Evolutionary conservation across 331 rosid species (phyloP), one percentile per base, ranked within the genome.

Genomic region (Erythrophleum ivorense): DNA sequence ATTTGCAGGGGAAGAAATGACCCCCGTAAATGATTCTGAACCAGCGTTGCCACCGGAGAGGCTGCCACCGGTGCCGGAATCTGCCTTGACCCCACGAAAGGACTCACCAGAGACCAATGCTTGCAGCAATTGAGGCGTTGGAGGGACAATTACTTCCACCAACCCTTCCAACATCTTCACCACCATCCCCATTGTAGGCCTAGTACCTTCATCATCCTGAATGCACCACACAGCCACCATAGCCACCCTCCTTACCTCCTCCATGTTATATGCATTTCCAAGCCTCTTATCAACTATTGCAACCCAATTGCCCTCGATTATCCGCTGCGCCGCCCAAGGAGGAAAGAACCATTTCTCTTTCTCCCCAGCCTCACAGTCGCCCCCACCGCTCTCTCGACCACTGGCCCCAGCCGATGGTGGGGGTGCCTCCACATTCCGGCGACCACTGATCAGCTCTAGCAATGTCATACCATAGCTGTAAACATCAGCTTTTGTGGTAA

Each of bases 191-290:
- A 94, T 94, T 0, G 91, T 64, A 67, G 98, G 98, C 85, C 98
- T 87, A 58, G 65, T 65, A 77, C 80, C 86, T 75, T 94, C 98
- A 1, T 92, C 90, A 62, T 94, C 98, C 80, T 94, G 98, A 81
- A 94, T 92, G 90, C 98, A 94, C 98, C 98, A 94, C 63, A 94
- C 94, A 5, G 97, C 98, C 45, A 94, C 95, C 72, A 88, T 55
- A 2, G 86, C 95, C 59, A 85, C 87, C 63, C 95, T 93, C 83
- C 76, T 46, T 18, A 86, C 91, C 91, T 94, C 90, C 57, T 87
- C 91, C 71, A 72, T 72, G 81, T 87, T 81, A 41, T 84, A 90
- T 4, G 68, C 87, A 57, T 77, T 52, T 6, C 86, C 94, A 3
- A 94, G 94, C 83, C 84, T 87, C 46, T 78, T 83, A 73, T 94